Conservation (phyloP, 768 basidiomycete genomes). For the Suillus paluster region DNA sequence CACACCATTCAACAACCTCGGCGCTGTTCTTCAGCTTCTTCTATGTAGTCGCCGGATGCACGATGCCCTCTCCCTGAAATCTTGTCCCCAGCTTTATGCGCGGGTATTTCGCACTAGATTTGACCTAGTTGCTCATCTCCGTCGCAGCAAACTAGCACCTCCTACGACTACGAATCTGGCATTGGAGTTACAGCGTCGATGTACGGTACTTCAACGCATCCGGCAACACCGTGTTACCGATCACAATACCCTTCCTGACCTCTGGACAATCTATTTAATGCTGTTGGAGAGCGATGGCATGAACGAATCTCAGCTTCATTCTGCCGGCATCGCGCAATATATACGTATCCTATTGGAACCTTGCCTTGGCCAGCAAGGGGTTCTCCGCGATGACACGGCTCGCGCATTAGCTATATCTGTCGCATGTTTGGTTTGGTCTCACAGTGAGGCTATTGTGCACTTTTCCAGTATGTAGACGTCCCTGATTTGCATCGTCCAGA, state of each 20-base stretch:
- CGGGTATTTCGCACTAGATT: constrained; percentile 56
- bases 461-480: constrained; percentile 24
- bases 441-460: constrained; percentile 37
- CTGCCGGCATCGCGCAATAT: constrained; percentile 43
- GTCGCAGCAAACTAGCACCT: constrained; percentile 36
- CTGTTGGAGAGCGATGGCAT: constrained; percentile 57
- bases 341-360: constrained; percentile 27
- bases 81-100: constrained; percentile 60
- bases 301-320: constrained; percentile 50
- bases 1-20: constrained; percentile 43
- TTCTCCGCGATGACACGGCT: constrained; percentile 16
- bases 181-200: constrained; percentile 52
- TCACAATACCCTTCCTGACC: constrained; percentile 42
- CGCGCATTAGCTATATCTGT: constrained; percentile 35
- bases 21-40: constrained; percentile 47
- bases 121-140: constrained; percentile 39
- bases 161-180: constrained; percentile 45
- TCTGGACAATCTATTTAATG: constrained; percentile 65
- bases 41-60: constrained; percentile 51
- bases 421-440: constrained; percentile 40
- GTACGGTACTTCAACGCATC: constrained; percentile 52
- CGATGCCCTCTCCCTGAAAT: constrained; percentile 43
- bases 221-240: constrained; percentile 35
- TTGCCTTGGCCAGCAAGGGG: constrained; percentile 11
- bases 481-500: constrained; percentile 37